These are phyloP conservation scores for Hordeum pubiflorum DNA, from an alignment of 202 grass and related monocot genomes.

Conservation along the genomic window DNA sequence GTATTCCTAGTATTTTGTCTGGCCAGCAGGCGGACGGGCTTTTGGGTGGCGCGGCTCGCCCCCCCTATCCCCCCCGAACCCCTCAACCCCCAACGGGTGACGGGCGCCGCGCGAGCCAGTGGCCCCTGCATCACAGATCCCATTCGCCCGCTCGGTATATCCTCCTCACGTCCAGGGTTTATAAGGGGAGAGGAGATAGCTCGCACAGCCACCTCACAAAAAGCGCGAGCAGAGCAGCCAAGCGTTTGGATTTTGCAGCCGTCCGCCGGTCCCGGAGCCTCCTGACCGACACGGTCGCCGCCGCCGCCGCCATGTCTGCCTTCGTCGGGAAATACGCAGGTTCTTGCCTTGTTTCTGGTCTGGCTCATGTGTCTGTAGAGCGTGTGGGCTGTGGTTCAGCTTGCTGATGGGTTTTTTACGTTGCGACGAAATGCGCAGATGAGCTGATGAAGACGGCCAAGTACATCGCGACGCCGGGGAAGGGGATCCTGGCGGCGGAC, in stretches of 20 bases:
- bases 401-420: not conserved
- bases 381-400: not conserved
- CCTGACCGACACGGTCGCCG: not conserved
- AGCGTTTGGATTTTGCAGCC: constrained; percentile 35
- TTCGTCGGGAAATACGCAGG: constrained; percentile 95
- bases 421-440: constrained; percentile 25
- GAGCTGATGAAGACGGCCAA: constrained; percentile 90
- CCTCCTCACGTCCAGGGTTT: constrained; percentile 1
- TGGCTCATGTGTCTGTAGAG: not conserved
- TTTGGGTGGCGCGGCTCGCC: constrained; percentile 38
- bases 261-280: too few species aligned
- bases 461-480: constrained; percentile 74
- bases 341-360: constrained; percentile 4
- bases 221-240: constrained; percentile 28
- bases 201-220: not conserved
- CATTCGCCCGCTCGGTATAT: constrained; percentile 26
- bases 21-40: not conserved
- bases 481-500: constrained; percentile 81
- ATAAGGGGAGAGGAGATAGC: constrained; percentile 32
- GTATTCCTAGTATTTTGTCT: constrained; percentile 13
- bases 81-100: constrained; percentile 33
- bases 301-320: constrained; percentile 59
- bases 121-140: constrained; percentile 28
- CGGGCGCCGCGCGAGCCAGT: constrained; percentile 24
- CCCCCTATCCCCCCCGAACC: constrained; percentile 54